Conservation (phyloP, 129 eudicot genomes). For the Centaurea solstitialis region DNA sequence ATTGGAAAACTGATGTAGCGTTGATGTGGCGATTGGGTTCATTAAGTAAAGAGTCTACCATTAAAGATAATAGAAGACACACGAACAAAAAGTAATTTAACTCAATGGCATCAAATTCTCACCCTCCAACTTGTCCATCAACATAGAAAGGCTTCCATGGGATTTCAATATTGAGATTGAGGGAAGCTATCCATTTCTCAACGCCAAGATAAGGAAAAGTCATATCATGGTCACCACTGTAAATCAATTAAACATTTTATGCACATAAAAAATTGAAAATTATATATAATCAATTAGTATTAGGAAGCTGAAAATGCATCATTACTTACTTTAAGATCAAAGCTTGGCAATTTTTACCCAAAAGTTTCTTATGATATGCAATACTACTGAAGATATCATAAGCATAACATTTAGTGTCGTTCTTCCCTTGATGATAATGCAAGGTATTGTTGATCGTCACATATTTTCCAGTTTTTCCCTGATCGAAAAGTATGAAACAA, state of each 20-base stretch:
- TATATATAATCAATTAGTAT: too few species aligned
- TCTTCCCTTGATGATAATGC: background rate
- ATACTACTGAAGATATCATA: slow-evolving; percentile 9
- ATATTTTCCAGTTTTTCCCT: slow-evolving; percentile 11
- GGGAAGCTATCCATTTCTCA: background rate
- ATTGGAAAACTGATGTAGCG: too few species aligned
- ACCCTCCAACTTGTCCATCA: slow-evolving; percentile 10
- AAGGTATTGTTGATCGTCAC: background rate
- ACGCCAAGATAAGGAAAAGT: slow-evolving; percentile 4
- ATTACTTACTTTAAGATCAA: background rate
- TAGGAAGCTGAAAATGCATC: too few species aligned
- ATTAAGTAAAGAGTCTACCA: too few species aligned
- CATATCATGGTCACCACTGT: slow-evolving; percentile 6
- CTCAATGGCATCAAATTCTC: background rate
- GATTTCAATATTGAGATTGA: background rate
- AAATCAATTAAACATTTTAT: background rate
- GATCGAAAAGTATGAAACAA: background rate
- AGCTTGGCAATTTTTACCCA: background rate
- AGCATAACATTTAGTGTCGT: slow-evolving; percentile 10
- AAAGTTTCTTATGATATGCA: slow-evolving; percentile 14
- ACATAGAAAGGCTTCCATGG: slow-evolving; percentile 8
- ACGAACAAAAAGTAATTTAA: too few species aligned
- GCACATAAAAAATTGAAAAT: background rate
- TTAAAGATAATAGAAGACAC: too few species aligned
- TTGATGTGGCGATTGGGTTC: too few species aligned